Evolutionary conservation across 2,329 filamentous ascomycete genomes (phyloP).

Genomic region (Pseudopyrenochaeta lycopersici): DNA sequence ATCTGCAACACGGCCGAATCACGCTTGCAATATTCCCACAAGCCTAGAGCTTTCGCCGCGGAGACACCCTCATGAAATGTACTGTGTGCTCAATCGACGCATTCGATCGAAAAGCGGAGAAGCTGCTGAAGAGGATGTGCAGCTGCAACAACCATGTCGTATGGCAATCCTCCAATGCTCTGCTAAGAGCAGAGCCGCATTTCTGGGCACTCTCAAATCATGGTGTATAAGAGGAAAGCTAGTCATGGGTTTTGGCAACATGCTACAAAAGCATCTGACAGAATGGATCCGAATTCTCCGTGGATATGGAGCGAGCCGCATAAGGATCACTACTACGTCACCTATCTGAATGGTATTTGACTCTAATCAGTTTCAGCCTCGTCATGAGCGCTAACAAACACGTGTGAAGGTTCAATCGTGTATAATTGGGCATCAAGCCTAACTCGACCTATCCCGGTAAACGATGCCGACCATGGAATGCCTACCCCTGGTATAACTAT

Average conservation of each 20-base stretch:
- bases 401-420: background rate
- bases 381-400: background rate
- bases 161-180: background rate
- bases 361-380: background rate
- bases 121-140: background rate
- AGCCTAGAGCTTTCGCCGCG: too few relatives aligned
- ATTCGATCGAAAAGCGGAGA: background rate
- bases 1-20: background rate
- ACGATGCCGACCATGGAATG: background rate
- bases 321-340: slow-evolving; percentile 13
- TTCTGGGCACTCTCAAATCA: background rate
- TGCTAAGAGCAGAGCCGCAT: slow-evolving; percentile 2
- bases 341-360: slow-evolving; percentile 1
- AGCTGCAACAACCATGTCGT: background rate
- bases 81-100: slow-evolving; percentile 1
- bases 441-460: background rate
- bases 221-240: background rate
- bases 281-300: background rate
- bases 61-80: background rate
- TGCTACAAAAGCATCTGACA: slow-evolving; percentile 9
- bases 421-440: background rate
- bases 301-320: slow-evolving; percentile 13
- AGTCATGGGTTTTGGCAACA: background rate
- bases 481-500: background rate
- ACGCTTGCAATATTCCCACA: too few relatives aligned